Evolutionary conservation across 371 early-diverging fungal species (phyloP).

Genomic region (Syncephalastrum racemosum): DNA sequence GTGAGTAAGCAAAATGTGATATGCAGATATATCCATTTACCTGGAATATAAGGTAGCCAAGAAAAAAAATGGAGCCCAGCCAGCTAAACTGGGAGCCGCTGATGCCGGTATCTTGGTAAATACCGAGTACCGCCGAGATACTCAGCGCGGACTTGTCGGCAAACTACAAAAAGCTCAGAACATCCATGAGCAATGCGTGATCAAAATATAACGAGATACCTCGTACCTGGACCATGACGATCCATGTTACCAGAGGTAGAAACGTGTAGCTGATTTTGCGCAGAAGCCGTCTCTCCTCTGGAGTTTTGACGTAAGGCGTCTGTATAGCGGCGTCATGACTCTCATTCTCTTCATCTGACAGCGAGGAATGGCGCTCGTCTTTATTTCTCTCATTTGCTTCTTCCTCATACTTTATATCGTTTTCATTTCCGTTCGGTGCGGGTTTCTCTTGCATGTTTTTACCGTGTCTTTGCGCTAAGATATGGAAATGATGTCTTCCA

Average conservation of each 20-base stretch:
- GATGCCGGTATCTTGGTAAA: conserved; percentile 23
- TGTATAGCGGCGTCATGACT: too few relatives aligned
- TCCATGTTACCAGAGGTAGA: conserved; percentile 24
- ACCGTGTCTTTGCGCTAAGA: too few relatives aligned
- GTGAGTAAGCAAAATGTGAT: not conserved
- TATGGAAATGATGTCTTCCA: too few relatives aligned
- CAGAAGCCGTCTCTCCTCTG: conserved; percentile 27
- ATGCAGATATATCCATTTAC: not conserved
- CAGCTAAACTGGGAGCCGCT: conserved; percentile 23
- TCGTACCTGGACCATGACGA: conserved; percentile 33
- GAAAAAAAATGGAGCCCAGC: conserved; percentile 13
- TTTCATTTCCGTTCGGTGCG: too few relatives aligned
- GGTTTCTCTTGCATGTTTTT: too few relatives aligned
- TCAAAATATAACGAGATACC: too few relatives aligned
- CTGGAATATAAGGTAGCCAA: conserved; percentile 11
- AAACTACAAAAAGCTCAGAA: conserved; percentile 8
- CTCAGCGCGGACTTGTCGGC: conserved; percentile 31
- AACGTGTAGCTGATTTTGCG: conserved; percentile 28
- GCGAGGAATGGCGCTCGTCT: too few relatives aligned
- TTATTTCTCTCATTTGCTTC: too few relatives aligned
- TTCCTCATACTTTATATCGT: too few relatives aligned
- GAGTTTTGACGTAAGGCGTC: conserved; percentile 1
- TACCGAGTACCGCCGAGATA: conserved; percentile 27
- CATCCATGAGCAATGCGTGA: too few relatives aligned
- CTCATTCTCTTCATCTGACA: too few relatives aligned